phyloP scores from a whole-genome alignment of 208 protist species.

The Acanthamoeba divionensis region DNA sequence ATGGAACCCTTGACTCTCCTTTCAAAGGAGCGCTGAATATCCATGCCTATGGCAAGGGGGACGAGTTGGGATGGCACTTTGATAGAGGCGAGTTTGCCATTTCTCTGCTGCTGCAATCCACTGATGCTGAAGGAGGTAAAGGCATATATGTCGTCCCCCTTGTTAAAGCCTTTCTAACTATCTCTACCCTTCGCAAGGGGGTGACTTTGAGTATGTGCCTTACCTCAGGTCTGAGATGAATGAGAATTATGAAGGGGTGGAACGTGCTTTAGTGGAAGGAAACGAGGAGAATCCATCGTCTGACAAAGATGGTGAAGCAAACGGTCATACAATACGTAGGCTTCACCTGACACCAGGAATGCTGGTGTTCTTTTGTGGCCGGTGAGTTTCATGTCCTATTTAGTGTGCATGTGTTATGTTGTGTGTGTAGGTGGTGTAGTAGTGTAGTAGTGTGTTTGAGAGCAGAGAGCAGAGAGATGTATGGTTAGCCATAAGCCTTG shows the following conservation, averaged over 20 bases:
- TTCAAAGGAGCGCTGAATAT: slow-evolving; percentile 18
- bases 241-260: too few relatives aligned
- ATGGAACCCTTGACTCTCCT: too few relatives aligned
- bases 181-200: too few relatives aligned
- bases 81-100: slow-evolving; percentile 30
- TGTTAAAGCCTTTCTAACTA: too few relatives aligned
- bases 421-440: not conserved
- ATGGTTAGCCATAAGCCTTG: too few relatives aligned
- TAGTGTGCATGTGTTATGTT: not conserved
- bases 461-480: too few relatives aligned
- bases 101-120: not conserved
- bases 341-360: not conserved
- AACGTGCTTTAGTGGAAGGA: too few relatives aligned
- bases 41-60: not conserved
- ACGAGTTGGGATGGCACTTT: slow-evolving; percentile 37
- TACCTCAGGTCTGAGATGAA: not conserved
- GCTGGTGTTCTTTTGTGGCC: not conserved
- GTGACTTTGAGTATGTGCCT: slow-evolving; percentile 23
- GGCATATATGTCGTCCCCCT: too few relatives aligned
- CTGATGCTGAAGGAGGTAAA: not conserved
- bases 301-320: not conserved
- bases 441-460: too few relatives aligned
- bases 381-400: not conserved
- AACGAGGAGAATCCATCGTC: too few relatives aligned
- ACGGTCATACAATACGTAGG: not conserved